Conservation (phyloP, 1,139 yeast species). For the Lodderomyces elongisporus region DNA sequence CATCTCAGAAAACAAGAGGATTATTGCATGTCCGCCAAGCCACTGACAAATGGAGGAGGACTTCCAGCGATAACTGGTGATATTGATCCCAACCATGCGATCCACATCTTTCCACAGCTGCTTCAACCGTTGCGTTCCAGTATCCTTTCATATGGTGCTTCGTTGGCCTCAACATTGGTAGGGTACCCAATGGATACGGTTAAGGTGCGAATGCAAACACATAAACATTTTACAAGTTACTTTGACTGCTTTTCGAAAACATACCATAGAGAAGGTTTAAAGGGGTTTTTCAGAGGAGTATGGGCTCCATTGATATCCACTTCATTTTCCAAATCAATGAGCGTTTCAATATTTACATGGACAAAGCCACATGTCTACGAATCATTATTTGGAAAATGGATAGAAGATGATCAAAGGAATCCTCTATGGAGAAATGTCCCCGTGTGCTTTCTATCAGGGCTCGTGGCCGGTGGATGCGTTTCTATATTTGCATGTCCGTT, state of each 20-base stretch:
- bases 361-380: slow-evolving; percentile 47
- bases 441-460: slow-evolving; percentile 61
- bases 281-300: slow-evolving; percentile 74
- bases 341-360: slow-evolving; percentile 61
- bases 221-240: slow-evolving; percentile 51
- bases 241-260: slow-evolving; percentile 59
- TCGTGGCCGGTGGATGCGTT: slow-evolving; percentile 60
- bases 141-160: slow-evolving; percentile 59
- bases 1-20: too few relatives aligned
- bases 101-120: slow-evolving; percentile 46
- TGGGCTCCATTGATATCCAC: slow-evolving; percentile 67
- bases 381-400: slow-evolving; percentile 17
- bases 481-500: slow-evolving; percentile 77
- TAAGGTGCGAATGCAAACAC: slow-evolving; percentile 82
- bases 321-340: slow-evolving; percentile 59
- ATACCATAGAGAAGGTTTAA: slow-evolving; percentile 54
- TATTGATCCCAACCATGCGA: slow-evolving; percentile 31
- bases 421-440: slow-evolving; percentile 56
- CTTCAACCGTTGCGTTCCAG: slow-evolving; percentile 56
- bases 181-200: slow-evolving; percentile 85
- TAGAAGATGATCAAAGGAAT: slow-evolving; percentile 12
- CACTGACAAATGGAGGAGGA: slow-evolving; percentile 12
- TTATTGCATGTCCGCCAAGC: too few relatives aligned
- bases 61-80: slow-evolving; percentile 45
- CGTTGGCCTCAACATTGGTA: slow-evolving; percentile 61